Evolutionary conservation across 1,284 basidiomycete species (phyloP), one percentile per base, ranked within the genome.

Genomic region (Fomitiporia mediterranea): DNA sequence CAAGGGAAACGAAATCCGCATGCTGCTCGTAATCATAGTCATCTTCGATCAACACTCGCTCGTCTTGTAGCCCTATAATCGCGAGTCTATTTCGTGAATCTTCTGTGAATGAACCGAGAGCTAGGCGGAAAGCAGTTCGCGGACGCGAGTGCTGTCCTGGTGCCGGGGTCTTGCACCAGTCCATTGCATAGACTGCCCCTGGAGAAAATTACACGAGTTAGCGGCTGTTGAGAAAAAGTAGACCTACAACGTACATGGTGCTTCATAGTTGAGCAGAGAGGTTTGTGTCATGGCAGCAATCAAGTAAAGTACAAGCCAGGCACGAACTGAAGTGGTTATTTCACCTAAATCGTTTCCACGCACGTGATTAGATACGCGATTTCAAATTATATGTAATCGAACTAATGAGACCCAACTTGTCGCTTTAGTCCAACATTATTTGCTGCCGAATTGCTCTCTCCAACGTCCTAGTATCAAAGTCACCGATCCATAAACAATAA

Each of bases 101-200:
- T 65, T 92, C 89, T 48, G 79, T 79, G 68, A 90, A 87, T 4
- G 91, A 93, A 17, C 83, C 85, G 58, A 93, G 77, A 15, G 81
- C 90, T 53, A 94, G 77, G 56, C 89, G 83, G 69, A 89, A 91
- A 44, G 88, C 81, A 28, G 89, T 89, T 63, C 86, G 81, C 34
- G 86, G 82, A 27, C 87, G 81, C 58, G 78, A 71, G 64, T 84
- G 83, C 61, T 87, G 84, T 6, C 84, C 85, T 1, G 85, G 84
- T 4, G 83, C 81, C 39, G 86, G 74, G 7, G 87, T 80, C 68
- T 90, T 91, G 74, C 88, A 91, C 89, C 89, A 91, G 68, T 91
- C 89, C 53, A 91, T 70, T 60, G 86, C 83, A 66, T 89, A 86
- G 38, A 91, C 84, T 56, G 89, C 87, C 88, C 88, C 89, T 91